Evolutionary conservation across 163 green algal genomes (phyloP), one percentile per base, ranked within the genome.

Genomic region (Coccomyxa subellipsoidea): DNA sequence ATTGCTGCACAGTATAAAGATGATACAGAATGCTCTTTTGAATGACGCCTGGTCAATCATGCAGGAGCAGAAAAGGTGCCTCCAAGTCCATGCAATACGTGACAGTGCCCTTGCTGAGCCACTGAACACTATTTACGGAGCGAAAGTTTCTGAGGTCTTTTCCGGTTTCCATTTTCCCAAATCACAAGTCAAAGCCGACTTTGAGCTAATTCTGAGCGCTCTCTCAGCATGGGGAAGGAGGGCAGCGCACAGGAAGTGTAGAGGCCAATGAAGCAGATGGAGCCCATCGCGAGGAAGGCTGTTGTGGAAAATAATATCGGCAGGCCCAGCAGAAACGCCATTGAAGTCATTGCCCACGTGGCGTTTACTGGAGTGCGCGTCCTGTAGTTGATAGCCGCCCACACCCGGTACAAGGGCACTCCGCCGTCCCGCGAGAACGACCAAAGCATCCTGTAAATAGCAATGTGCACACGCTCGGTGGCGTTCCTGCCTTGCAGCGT

Each of bases 251-350:
- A 47, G 3, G 35, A 79, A 54, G 88, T 85, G 84, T 92, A 91
- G 10, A 92, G 76, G n/a, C 90, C 90, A 29, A 91, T 90, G 34
- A 88, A 84, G 4, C 82, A 87, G 23, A 92, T 87, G 36, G 84
- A 90, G 27, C 18, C 66, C 6, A 73, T 73, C 21, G 66, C 66
- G 18, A 36, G 21, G 66, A 73, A 73, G 66, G 66, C n/a, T 3
- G 66, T 36, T 8, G 66, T 32, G 66, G 66, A 73, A 6, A 73
- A 73, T 23, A 73, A 9, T 3, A 73, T 73, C 1, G 66, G 66
- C 8, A 73, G 21, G 66, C 66, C 66, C 4, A 73, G 66, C 29
- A 73, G 2, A 23, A 73, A 73, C 5, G 66, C 66, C 66, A 73
- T 18, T 23, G 66, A 18, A 34, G 66, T 73, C 66, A 73, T 73